phyloP scores from a whole-genome alignment of 768 basidiomycete species.

The Tulasnella sp. region DNA sequence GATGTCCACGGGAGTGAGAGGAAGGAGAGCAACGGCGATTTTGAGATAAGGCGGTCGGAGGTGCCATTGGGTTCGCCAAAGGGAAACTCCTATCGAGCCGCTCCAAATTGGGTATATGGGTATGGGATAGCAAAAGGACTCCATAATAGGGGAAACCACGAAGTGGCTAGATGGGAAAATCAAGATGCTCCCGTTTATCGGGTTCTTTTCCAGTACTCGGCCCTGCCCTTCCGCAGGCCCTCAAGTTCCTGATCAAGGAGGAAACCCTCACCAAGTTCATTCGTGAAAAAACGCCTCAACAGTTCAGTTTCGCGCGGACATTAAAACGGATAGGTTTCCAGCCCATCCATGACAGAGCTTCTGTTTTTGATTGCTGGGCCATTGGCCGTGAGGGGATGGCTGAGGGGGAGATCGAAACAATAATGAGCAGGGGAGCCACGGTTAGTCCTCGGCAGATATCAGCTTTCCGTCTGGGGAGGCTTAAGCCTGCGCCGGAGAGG shows the following conservation, averaged over 20 bases:
- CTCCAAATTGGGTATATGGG: background rate
- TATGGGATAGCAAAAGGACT: background rate
- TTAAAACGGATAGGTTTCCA: background rate
- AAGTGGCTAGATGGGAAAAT: background rate
- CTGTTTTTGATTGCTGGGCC: background rate
- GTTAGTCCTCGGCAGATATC: background rate
- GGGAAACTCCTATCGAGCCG: background rate
- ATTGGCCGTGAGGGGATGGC: too few species aligned
- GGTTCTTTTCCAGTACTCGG: background rate
- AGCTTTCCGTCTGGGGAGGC: background rate
- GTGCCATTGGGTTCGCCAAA: too few species aligned
- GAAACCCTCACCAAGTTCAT: background rate
- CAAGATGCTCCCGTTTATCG: background rate
- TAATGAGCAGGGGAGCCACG: background rate
- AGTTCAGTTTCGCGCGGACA: background rate
- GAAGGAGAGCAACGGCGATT: background rate
- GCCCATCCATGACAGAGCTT: background rate
- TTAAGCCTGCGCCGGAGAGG: background rate
- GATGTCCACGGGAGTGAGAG: too few species aligned
- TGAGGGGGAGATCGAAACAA: background rate
- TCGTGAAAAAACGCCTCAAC: too few species aligned
- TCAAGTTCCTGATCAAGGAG: background rate
- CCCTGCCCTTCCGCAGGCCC: background rate
- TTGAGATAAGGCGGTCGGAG: background rate
- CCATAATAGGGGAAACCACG: background rate